Percentiles rank a stretch among this genome's conserved stretches.
These are phyloP conservation scores for Lyophyllum semitale DNA, from an alignment of 768 basidiomycete species.

Conservation along the genomic window DNA sequence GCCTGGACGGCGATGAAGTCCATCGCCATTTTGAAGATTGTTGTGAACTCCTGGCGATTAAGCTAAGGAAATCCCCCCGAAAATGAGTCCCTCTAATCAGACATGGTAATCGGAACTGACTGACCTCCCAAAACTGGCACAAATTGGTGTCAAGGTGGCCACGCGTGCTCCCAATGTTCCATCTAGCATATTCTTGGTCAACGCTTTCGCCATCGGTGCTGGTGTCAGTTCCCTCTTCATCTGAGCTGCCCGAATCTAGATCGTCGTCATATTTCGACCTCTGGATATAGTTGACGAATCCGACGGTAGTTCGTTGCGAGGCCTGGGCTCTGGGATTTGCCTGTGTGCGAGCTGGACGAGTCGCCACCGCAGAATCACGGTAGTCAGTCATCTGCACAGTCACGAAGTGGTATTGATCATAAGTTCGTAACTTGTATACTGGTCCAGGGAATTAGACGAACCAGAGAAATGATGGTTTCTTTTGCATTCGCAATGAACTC, in stretches of 20 bases:
- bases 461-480: conserved; percentile 11
- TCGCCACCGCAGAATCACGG: background rate
- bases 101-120: background rate
- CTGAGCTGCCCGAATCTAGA: background rate
- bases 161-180: background rate
- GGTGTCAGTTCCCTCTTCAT: background rate
- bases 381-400: background rate
- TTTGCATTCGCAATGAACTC: conserved; percentile 12
- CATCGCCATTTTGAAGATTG: conserved; percentile 4
- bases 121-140: conserved; percentile 5
- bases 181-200: conserved; percentile 5
- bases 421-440: conserved; percentile 7
- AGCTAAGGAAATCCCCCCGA: no score
- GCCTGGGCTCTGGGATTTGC: background rate
- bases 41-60: background rate
- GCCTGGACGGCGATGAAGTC: no score
- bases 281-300: background rate
- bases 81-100: background rate
- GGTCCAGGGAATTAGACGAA: conserved; percentile 1
- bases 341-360: background rate
- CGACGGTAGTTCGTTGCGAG: background rate
- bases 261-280: background rate
- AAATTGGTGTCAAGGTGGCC: conserved; percentile 1
- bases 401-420: no score
- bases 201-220: background rate